These are phyloP conservation scores for Hyaloraphidium curvatum DNA, from an alignment of 192 early-diverging fungal genomes.

Conservation along the genomic window DNA sequence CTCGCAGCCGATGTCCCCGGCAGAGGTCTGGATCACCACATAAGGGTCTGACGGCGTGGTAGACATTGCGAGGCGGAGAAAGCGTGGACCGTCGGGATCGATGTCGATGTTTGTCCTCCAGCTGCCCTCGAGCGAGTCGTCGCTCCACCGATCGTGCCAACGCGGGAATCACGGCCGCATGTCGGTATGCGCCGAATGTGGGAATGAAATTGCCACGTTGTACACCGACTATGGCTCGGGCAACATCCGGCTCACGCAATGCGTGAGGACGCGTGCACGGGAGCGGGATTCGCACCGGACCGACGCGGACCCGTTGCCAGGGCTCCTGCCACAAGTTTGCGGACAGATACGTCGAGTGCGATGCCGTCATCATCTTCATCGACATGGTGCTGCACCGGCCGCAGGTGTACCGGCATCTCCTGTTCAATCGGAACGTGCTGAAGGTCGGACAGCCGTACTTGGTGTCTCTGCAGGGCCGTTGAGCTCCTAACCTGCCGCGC, in stretches of 20 bases:
- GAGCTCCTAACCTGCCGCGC: too few species aligned
- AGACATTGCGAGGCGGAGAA: too few species aligned
- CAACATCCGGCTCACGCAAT: slow-evolving; percentile 66
- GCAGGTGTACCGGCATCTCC: slow-evolving; percentile 66
- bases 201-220: slow-evolving; percentile 36
- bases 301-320: slow-evolving; percentile 13
- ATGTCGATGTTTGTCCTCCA: too few species aligned
- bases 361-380: slow-evolving; percentile 70
- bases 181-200: slow-evolving; percentile 75
- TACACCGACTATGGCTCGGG: slow-evolving; percentile 68
- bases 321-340: slow-evolving; percentile 56
- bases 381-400: slow-evolving; percentile 80
- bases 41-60: too few species aligned
- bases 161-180: too few species aligned
- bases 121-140: too few species aligned
- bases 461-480: background rate
- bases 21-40: too few species aligned
- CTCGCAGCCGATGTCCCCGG: too few species aligned
- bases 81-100: too few species aligned
- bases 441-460: background rate
- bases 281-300: background rate
- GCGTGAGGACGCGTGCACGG: slow-evolving; percentile 22
- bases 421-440: slow-evolving; percentile 49
- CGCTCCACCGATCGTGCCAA: too few species aligned
- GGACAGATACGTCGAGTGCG: slow-evolving; percentile 85